Percentiles rank a stretch among this genome's conserved stretches.
These are phyloP conservation scores for Mitragyna speciosa DNA, from an alignment of 257 asterid genomes.

Conservation along the genomic window DNA sequence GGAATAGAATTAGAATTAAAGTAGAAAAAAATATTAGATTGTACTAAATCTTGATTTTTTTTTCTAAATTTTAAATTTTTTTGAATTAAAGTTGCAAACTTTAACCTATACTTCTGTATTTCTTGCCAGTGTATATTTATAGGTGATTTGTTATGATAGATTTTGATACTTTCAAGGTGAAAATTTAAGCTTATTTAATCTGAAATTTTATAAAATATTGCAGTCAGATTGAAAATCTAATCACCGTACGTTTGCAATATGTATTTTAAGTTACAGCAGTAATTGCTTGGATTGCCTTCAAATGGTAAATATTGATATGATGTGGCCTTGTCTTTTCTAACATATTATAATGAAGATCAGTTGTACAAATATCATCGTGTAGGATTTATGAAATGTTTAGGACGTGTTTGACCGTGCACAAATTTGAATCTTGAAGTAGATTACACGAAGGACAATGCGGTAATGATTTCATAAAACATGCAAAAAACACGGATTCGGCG, in stretches of 20 bases:
- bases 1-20: too few relatives aligned
- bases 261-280: not conserved
- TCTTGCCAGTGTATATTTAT: not conserved
- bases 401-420: not conserved
- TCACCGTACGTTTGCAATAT: not conserved
- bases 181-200: not conserved
- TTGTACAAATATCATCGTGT: not conserved
- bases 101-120: not conserved
- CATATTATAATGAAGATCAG: not conserved
- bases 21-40: not conserved
- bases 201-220: not conserved
- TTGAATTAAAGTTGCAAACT: not conserved
- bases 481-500: not conserved
- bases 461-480: not conserved
- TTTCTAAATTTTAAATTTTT: not conserved
- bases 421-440: not conserved
- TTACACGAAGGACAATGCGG: not conserved
- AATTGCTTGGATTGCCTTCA: not conserved
- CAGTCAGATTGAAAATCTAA: not conserved
- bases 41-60: not conserved
- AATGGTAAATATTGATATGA: not conserved
- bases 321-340: not conserved
- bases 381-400: not conserved
- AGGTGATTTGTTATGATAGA: too few relatives aligned
- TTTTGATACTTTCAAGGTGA: not conserved